Evolutionary conservation across 2,329 filamentous ascomycete species (phyloP).

Genomic region (Neonectria punicea): DNA sequence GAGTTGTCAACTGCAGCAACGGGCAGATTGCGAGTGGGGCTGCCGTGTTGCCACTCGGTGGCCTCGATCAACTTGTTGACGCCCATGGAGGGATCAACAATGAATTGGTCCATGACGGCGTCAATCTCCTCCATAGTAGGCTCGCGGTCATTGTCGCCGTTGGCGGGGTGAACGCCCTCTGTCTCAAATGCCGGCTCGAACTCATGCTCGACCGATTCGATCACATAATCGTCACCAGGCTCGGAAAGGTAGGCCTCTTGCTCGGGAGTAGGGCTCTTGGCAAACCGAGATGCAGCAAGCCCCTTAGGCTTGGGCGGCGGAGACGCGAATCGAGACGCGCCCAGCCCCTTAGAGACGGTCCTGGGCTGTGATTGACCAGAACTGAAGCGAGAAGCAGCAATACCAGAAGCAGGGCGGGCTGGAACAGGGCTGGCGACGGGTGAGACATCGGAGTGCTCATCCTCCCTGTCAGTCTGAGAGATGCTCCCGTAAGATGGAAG

Average conservation of each 20-base stretch:
- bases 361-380: conserved; percentile 44
- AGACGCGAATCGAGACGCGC: conserved; percentile 61
- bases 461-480: conserved; percentile 33
- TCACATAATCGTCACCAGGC: conserved; percentile 41
- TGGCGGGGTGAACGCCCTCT: conserved; percentile 28
- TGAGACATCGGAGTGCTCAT: conserved; percentile 38
- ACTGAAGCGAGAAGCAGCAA: conserved; percentile 36
- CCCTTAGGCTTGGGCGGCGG: conserved; percentile 55
- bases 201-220: conserved; percentile 46
- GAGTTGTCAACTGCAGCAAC: conserved; percentile 49
- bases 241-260: conserved; percentile 38
- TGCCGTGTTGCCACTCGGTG: conserved; percentile 53
- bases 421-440: conserved; percentile 33
- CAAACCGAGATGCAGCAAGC: conserved; percentile 58
- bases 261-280: conserved; percentile 50
- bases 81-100: conserved; percentile 77
- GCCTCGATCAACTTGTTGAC: conserved; percentile 70
- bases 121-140: conserved; percentile 86
- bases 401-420: conserved; percentile 33
- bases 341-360: conserved; percentile 48
- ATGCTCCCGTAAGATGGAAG: conserved; percentile 44
- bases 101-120: conserved; percentile 87
- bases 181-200: conserved; percentile 27
- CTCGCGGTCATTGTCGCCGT: conserved; percentile 45
- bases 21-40: conserved; percentile 37